Base-by-base conservation (phyloP, 805 yeast genomes). In the Kazachstania taianensis region DNA sequence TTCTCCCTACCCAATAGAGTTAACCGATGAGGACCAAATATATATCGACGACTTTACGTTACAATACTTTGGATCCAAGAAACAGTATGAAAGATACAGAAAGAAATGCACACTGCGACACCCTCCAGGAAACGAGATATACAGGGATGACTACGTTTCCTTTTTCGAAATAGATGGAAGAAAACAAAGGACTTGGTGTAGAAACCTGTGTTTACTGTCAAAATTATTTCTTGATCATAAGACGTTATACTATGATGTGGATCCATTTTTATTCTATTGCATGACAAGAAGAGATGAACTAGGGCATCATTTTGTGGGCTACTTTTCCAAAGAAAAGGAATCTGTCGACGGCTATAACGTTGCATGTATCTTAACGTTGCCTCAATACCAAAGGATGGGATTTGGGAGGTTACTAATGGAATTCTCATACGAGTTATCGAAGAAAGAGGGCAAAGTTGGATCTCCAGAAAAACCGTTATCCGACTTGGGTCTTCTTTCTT, bases 121-220 rank as follows among this genome's bases (percentile, higher is more conserved):
- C 52, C 99, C 99, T 1, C 99, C 99, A 0, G 99, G 99, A 0
- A 92, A 92, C 62, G 98, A 92, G 53, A 87, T 92, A 16, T 92
- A 92, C 58, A 67, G 98, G 33, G 97, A 92, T 57, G 87, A 81
- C 33, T 75, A 79, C 48, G 89, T 92, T 27, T 83, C 96, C 13
- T 92, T 92, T 55, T 92, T 89, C 69, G 99, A 92, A 57, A 87
- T 92, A 43, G 99, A 92, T 60, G 99, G 99, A 8, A 68, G 96
- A 39, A 81, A 82, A 46, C 98, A 92, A 62, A 69, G 97, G 44
- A 81, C 95, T 0, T 92, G 97, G 96, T 92, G 99, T 59, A 74
- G 98, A 44, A 92, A 92, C 57, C 67, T 92, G 39, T 92, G 97
- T 67, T 65, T 92, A 38, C 61, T 92, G n/a, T 78, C 86, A 1